Conservation (phyloP, 352 stramenopile genomes). For the Globisporangium heterothallicum region DNA sequence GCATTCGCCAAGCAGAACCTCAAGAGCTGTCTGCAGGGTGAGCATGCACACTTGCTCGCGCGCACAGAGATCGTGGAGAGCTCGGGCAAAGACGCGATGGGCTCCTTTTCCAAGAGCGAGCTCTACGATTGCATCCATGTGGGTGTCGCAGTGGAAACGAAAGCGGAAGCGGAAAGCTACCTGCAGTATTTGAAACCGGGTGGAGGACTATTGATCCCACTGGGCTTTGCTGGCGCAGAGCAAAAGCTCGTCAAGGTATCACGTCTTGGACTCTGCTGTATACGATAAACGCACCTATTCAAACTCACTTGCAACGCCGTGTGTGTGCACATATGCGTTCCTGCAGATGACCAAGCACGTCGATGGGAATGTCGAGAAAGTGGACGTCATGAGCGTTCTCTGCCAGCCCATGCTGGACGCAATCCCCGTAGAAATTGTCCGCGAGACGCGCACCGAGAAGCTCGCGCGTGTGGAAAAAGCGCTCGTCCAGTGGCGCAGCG, state of each 20-base stretch:
- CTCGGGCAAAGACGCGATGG: conserved; percentile 34
- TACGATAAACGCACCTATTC: neutral
- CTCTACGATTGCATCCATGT: conserved; percentile 79
- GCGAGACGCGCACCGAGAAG: conserved; percentile 57
- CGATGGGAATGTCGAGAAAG: conserved; percentile 51
- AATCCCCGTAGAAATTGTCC: conserved; percentile 35
- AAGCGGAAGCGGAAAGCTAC: conserved; percentile 64
- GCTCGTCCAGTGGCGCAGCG: conserved; percentile 59
- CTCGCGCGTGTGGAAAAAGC: conserved; percentile 47
- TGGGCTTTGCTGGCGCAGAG: conserved; percentile 50
- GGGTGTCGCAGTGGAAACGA: conserved; percentile 72
- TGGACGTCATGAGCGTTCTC: conserved; percentile 80
- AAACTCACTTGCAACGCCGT: neutral
- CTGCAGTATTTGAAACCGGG: conserved; percentile 63
- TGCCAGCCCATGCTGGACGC: conserved; percentile 76
- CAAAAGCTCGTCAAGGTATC: conserved; percentile 81
- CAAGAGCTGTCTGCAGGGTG: conserved; percentile 29
- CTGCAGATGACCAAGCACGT: conserved; percentile 60
- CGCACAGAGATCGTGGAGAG: conserved; percentile 44
- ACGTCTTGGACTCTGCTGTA: neutral
- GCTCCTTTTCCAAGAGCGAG: conserved; percentile 12
- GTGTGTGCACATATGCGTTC: too few relatives aligned
- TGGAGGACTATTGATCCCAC: conserved; percentile 60
- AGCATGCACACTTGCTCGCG: conserved; percentile 17
- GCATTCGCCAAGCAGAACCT: conserved; percentile 65